Evolutionary conservation across 176 grass and related monocot species (phyloP).

Genomic region (Miscanthus lutarioriparius): DNA sequence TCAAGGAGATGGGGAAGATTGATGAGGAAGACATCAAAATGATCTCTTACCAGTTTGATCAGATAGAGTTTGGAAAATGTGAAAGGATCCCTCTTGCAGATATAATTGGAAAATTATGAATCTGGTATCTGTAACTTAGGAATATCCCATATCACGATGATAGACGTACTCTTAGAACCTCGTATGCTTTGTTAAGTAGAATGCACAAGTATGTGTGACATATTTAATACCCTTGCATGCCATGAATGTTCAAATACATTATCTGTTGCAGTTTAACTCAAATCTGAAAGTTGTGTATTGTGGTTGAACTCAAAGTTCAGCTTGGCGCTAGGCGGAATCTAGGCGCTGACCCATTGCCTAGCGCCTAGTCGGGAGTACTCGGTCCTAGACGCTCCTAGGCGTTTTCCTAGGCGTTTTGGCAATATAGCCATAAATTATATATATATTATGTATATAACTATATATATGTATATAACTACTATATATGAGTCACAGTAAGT

Average conservation of each 20-base stretch:
- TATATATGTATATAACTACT: too few species aligned
- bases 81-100: slow-evolving; percentile 50
- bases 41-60: slow-evolving; percentile 67
- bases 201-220: background rate
- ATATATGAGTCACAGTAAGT: too few species aligned
- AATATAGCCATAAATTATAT: too few species aligned
- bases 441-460: too few species aligned
- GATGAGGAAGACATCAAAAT: slow-evolving; percentile 52
- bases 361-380: too few species aligned
- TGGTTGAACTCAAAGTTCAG: too few species aligned
- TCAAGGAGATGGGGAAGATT: slow-evolving; percentile 71
- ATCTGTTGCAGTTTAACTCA: slow-evolving; percentile 15
- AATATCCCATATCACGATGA: slow-evolving; percentile 14
- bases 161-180: background rate
- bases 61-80: slow-evolving; percentile 45
- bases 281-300: background rate
- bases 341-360: too few species aligned
- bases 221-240: slow-evolving; percentile 16
- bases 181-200: slow-evolving; percentile 9
- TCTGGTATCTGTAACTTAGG: background rate
- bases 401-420: too few species aligned
- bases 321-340: too few species aligned
- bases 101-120: slow-evolving; percentile 55
- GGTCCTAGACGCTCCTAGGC: too few species aligned
- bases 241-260: background rate